Evolutionary conservation across 768 basidiomycete species (phyloP).

Genomic region (Chalciporus sphaerocephalus): DNA sequence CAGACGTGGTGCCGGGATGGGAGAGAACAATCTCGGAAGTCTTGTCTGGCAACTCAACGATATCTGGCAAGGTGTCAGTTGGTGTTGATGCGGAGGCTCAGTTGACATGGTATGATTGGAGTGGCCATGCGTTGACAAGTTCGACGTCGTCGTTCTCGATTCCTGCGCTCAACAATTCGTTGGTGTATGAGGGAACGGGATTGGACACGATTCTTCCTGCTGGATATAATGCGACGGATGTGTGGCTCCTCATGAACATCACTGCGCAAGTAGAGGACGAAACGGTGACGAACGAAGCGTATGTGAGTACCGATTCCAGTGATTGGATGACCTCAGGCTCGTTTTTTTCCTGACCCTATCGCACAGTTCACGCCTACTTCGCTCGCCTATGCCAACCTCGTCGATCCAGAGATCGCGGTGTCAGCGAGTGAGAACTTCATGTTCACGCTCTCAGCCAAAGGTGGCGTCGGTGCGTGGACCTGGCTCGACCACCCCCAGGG

Average conservation of each 20-base stretch:
- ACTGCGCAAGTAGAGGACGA: conserved; percentile 41
- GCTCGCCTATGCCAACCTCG: conserved; percentile 41
- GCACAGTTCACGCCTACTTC: conserved; percentile 50
- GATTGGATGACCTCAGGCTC: conserved; percentile 5
- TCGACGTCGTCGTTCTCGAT: conserved; percentile 38
- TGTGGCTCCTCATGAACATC: conserved; percentile 50
- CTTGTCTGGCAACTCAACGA: conserved; percentile 60
- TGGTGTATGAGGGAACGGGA: conserved; percentile 39
- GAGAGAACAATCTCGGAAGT: conserved; percentile 56
- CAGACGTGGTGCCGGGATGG: conserved; percentile 52
- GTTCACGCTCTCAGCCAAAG: conserved; percentile 49
- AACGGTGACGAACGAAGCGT: conserved; percentile 48
- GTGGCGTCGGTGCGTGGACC: conserved; percentile 54
- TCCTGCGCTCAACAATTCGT: conserved; percentile 48
- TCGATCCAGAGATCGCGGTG: conserved; percentile 47
- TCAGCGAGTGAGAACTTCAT: conserved; percentile 32
- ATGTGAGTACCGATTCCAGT: conserved; percentile 33
- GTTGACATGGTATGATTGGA: conserved; percentile 59
- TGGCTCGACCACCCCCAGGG: conserved; percentile 58
- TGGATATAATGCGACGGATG: conserved; percentile 38
- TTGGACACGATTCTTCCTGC: conserved; percentile 39
- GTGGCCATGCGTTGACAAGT: conserved; percentile 38
- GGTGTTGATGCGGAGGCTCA: conserved; percentile 45
- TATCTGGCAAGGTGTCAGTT: conserved; percentile 57
- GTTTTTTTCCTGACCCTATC: too few species aligned